Evolutionary conservation across 345 rosid genomes (phyloP).

Genomic region (Aquilaria sinensis): DNA sequence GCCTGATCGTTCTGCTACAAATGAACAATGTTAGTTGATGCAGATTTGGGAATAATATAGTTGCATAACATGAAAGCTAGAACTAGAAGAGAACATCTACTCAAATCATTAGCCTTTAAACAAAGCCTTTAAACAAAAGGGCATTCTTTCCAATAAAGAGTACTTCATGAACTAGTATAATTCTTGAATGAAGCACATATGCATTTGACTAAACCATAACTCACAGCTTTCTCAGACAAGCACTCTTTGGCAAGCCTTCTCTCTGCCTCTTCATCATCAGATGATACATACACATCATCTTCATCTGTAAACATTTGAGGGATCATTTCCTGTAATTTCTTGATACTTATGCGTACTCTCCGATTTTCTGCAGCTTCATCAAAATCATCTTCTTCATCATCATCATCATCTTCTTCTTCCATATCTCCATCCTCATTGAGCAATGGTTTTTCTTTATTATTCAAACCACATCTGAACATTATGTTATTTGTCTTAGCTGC

Average conservation of each 20-base stretch:
- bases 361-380: slow-evolving; percentile 41
- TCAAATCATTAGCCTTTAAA: too few species aligned
- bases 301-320: slow-evolving; percentile 82
- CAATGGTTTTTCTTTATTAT: slow-evolving; percentile 30
- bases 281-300: slow-evolving; percentile 68
- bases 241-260: slow-evolving; percentile 34
- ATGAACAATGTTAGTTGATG: slow-evolving; percentile 2
- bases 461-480: slow-evolving; percentile 54
- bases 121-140: too few species aligned
- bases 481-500: slow-evolving; percentile 78
- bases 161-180: not conserved
- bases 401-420: slow-evolving; percentile 32
- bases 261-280: slow-evolving; percentile 88
- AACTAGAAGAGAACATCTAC: too few species aligned
- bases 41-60: too few species aligned
- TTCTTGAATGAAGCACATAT: slow-evolving; percentile 3
- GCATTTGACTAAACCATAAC: slow-evolving; percentile 16
- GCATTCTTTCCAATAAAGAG: too few species aligned
- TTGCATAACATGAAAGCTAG: too few species aligned
- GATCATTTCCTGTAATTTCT: slow-evolving; percentile 83
- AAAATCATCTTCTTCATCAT: slow-evolving; percentile 31
- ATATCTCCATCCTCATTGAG: slow-evolving; percentile 43
- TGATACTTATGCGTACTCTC: slow-evolving; percentile 46
- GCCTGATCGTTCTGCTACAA: slow-evolving; percentile 50
- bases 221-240: slow-evolving; percentile 56